Percentiles rank a stretch among this genome's conserved stretches.
phyloP scores from a whole-genome alignment of 306 rosid species.

The Medicago arabica region DNA sequence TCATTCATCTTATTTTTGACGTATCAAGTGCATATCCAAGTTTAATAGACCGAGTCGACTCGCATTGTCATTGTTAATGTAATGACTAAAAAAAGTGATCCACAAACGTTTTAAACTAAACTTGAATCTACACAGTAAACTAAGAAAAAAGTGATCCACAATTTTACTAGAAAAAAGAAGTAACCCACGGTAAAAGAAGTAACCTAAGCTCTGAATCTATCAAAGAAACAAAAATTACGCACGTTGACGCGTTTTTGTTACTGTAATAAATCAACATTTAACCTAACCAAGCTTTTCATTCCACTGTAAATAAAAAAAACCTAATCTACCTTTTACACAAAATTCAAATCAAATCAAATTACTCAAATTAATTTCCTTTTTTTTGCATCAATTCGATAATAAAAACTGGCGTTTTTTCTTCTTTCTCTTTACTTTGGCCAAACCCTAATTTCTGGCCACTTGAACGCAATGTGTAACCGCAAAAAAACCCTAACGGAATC shows the following conservation, averaged over 20 bases:
- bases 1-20: no score
- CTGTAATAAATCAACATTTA: not conserved
- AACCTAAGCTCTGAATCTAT: not conserved
- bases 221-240: not conserved
- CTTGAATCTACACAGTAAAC: no score
- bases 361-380: no score
- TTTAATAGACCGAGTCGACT: no score
- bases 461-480: not conserved
- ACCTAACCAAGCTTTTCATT: not conserved
- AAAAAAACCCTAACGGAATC: slow-evolving; percentile 6
- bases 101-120: no score
- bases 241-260: not conserved
- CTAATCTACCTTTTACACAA: no score
- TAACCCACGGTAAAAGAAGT: not conserved
- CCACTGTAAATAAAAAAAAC: no score
- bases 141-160: no score
- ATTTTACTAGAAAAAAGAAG: not conserved
- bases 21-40: no score
- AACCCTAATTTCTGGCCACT: slow-evolving; percentile 28
- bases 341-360: not conserved
- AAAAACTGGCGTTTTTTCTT: slow-evolving; percentile 4
- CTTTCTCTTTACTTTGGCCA: not conserved
- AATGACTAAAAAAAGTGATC: no score
- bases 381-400: no score
- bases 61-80: no score